Conservation (phyloP, 306 rosid genomes). For the Pyrus pyrifolia region DNA sequence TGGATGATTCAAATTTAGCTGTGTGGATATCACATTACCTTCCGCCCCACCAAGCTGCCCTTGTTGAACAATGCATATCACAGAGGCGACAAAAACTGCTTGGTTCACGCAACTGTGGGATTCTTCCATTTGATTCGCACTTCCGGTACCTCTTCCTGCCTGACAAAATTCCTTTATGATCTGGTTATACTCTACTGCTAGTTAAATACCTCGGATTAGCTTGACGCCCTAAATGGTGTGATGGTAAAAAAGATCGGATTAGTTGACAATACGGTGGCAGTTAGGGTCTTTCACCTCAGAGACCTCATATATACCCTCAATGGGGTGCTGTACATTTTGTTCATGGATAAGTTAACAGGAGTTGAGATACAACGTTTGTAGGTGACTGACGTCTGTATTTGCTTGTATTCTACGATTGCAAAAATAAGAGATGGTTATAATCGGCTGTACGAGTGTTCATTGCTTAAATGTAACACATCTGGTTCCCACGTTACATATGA, state of each 20-base stretch:
- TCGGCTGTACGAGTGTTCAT: neutral
- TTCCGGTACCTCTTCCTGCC: constrained; percentile 65
- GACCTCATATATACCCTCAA: neutral
- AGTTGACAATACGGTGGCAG: constrained; percentile 2
- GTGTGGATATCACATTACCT: constrained; percentile 72
- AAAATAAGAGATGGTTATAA: constrained; percentile 11
- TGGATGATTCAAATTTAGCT: constrained; percentile 56
- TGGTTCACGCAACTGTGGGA: constrained; percentile 58
- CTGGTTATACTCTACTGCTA: neutral
- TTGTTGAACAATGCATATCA: constrained; percentile 60
- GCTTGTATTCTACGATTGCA: neutral
- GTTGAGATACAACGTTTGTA: neutral
- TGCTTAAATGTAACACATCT: neutral
- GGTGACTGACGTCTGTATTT: neutral
- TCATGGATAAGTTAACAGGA: constrained; percentile 11
- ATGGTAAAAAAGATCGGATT: neutral
- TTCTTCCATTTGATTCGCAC: constrained; percentile 59
- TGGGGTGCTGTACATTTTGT: constrained; percentile 31
- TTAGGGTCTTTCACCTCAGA: constrained; percentile 19
- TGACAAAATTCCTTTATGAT: constrained; percentile 10
- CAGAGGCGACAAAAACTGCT: constrained; percentile 60
- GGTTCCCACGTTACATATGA: neutral
- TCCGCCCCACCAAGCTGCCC: constrained; percentile 56
- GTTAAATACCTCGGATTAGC: neutral
- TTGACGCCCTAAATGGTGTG: neutral